Evolutionary conservation across 495 filamentous ascomycete species (phyloP), one percentile per base, ranked within the genome.

Genomic region (Penicillium atrosanguineum): DNA sequence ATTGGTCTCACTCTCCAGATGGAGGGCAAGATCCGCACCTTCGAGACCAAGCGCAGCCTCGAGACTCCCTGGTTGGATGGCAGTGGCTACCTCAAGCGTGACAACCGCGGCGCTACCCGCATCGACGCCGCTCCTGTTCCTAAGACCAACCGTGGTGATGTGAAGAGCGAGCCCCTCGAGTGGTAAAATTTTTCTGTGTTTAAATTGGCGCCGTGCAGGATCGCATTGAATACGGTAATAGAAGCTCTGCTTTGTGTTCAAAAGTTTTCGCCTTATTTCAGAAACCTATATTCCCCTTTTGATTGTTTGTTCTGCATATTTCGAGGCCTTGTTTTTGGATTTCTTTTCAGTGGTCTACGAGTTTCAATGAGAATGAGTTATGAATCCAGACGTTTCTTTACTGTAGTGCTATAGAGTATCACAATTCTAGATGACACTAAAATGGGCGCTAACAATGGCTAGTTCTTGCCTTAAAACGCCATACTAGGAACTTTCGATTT

Each of bases 11-110:
- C 94, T 18, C 87, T 97, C 71, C 88, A 95, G 72, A 82, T 91
- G 71, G 91, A 91, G 60, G 85, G 87, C 46, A 91, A 95, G 80
- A 97, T 98, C 65, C 77, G 77, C 48, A 76, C 79, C 49, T 96
- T 94, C 65, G 94, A 98, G 80, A 69, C 76, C 60, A 83, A 84
- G 74, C 81, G 91, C 58, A 85, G 85, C 28, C 70, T 77, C 31
- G 83, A 89, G 50, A 95, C 90, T 34, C 92, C 94, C 16, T 98
- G 94, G 94, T 72, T 98, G 64, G 91, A 97, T 67, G 94, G 94
- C 20, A 84, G 75, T 47, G 91, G 81, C 9, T 98, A 96, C 72
- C 79, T 98, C 42, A 85, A 83, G 66, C 78, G 87, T 60, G 81
- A 82, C 14, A 76, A 78, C 50, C 80, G 85, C 34, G 73, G 69